Percentiles rank a stretch among this genome's conserved stretches.
Conservation (phyloP, 2,329 filamentous ascomycete genomes). For the Uncinocarpus reesii region DNA sequence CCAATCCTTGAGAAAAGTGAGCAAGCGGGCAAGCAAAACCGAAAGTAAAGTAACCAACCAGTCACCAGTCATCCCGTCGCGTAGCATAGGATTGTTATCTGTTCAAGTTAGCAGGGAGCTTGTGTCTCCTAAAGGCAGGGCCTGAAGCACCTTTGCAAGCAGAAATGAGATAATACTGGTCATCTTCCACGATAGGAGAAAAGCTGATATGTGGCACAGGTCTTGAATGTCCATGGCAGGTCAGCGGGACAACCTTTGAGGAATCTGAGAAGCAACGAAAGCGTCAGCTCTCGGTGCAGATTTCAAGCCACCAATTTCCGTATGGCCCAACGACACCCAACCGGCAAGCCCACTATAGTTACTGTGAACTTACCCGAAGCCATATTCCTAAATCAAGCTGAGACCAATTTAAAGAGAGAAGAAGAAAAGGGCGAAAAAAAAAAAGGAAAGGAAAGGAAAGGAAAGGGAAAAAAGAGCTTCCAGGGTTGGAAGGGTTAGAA, state of each 20-base stretch:
- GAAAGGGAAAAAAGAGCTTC: neutral
- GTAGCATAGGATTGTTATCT: conserved; percentile 98
- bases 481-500: neutral
- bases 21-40: neutral
- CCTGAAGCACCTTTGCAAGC: conserved; percentile 64
- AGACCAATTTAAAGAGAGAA: too few species aligned
- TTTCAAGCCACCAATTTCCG: neutral
- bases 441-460: too few species aligned
- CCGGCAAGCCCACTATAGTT: neutral
- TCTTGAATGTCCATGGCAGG: conserved; percentile 87
- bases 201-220: conserved; percentile 88
- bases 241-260: conserved; percentile 57
- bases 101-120: conserved; percentile 15
- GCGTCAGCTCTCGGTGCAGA: neutral
- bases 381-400: too few species aligned
- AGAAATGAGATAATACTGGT: conserved; percentile 86
- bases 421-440: too few species aligned
- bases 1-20: conserved; percentile 55
- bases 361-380: conserved; percentile 6
- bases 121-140: too few species aligned
- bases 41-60: conserved; percentile 48
- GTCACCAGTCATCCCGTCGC: conserved; percentile 88
- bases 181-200: conserved; percentile 70
- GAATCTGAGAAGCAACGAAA: conserved; percentile 14
- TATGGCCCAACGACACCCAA: neutral